Evolutionary conservation across 495 filamentous ascomycete species (phyloP).

Genomic region (Daldinia concentrica): DNA sequence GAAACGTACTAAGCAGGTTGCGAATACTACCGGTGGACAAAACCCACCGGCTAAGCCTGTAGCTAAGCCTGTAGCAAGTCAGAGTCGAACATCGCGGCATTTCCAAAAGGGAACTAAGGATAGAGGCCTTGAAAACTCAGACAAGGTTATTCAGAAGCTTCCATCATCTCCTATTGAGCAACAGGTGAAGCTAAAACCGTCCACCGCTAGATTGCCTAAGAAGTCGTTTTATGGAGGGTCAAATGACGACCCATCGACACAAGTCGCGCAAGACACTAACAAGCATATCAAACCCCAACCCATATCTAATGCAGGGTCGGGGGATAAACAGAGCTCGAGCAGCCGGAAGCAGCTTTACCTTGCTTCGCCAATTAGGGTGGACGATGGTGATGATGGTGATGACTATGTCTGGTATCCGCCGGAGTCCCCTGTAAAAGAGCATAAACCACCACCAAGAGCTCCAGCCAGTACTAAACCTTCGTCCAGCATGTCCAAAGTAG

Average conservation of each 20-base stretch:
- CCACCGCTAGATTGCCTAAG: conserved; percentile 18
- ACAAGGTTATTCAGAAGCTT: conserved; percentile 13
- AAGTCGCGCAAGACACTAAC: neutral
- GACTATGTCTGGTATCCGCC: conserved; percentile 1
- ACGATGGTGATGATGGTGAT: conserved; percentile 1
- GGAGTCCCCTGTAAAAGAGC: conserved; percentile 8
- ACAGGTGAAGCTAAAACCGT: neutral
- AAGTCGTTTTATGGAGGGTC: conserved; percentile 25
- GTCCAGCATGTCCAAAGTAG: neutral
- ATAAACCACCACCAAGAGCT: neutral
- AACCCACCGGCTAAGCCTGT: neutral
- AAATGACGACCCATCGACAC: neutral
- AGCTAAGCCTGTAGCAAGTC: neutral
- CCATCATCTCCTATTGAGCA: neutral
- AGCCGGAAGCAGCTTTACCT: neutral
- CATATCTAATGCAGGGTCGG: neutral
- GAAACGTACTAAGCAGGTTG: conserved; percentile 1
- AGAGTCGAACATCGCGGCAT: neutral
- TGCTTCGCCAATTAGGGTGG: neutral
- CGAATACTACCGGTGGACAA: neutral
- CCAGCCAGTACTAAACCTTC: neutral
- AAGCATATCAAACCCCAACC: neutral
- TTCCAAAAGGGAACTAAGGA: conserved; percentile 6
- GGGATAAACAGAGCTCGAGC: conserved; percentile 3
- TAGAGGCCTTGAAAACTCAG: neutral